Evolutionary conservation across 179 eudicot species (phyloP).

Genomic region (Spinacia oleracea): DNA sequence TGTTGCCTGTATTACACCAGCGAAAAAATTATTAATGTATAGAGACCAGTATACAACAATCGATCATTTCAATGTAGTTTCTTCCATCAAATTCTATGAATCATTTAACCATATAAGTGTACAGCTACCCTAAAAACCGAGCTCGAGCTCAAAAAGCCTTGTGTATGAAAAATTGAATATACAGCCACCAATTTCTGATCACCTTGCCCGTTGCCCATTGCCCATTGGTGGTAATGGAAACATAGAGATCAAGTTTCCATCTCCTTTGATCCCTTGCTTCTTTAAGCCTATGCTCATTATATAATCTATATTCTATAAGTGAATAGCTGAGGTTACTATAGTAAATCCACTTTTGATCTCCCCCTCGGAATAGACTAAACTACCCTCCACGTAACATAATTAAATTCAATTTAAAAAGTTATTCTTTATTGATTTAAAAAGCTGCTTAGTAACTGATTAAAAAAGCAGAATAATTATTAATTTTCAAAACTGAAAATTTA

Average conservation of each 20-base stretch:
- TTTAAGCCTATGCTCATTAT: background rate
- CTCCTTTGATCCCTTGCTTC: background rate
- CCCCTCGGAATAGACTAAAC: too few relatives aligned
- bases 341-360: too few relatives aligned
- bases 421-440: too few relatives aligned
- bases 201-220: too few relatives aligned
- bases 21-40: background rate
- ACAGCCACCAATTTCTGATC: slow-evolving; percentile 20
- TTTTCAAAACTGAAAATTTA: too few relatives aligned
- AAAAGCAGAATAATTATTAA: too few relatives aligned
- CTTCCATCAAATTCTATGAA: slow-evolving; percentile 18
- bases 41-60: slow-evolving; percentile 15
- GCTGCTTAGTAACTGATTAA: too few relatives aligned
- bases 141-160: slow-evolving; percentile 6
- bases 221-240: slow-evolving; percentile 15
- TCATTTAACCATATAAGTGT: slow-evolving; percentile 9
- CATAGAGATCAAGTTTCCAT: slow-evolving; percentile 12
- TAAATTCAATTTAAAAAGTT: too few relatives aligned
- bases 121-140: slow-evolving; percentile 6
- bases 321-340: too few relatives aligned
- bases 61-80: slow-evolving; percentile 7
- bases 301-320: too few relatives aligned
- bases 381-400: too few relatives aligned
- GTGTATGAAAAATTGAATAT: slow-evolving; percentile 20
- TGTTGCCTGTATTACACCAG: too few relatives aligned